These are phyloP conservation scores for Diophrys sp. DNA, from an alignment of 73 alveolate genomes.

Conservation along the genomic window DNA sequence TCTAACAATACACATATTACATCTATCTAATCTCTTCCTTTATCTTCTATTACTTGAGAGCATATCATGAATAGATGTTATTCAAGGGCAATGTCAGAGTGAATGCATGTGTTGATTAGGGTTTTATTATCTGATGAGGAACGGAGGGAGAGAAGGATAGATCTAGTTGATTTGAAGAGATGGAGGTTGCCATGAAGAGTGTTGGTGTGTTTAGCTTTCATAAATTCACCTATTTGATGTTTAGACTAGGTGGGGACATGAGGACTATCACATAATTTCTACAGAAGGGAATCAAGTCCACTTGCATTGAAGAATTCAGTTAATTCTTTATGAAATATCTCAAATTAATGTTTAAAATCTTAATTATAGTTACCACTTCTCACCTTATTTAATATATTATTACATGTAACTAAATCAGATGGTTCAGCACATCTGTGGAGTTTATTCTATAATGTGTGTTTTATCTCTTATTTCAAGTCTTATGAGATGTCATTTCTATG, in stretches of 20 bases:
- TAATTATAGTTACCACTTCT: constrained; percentile 77
- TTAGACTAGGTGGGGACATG: neutral
- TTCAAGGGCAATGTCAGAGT: neutral
- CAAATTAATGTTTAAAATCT: constrained; percentile 78
- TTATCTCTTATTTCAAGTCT: constrained; percentile 77
- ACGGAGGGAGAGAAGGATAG: neutral
- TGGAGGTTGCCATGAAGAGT: neutral
- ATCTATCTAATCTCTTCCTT: neutral
- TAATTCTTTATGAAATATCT: constrained; percentile 81
- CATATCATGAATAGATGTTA: neutral
- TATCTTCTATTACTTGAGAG: neutral
- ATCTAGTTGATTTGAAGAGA: neutral
- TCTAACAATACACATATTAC: too few relatives aligned
- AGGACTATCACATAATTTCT: constrained; percentile 19
- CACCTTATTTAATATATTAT: constrained; percentile 76
- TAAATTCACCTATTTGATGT: neutral
- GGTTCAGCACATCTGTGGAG: constrained; percentile 95
- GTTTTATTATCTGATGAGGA: neutral
- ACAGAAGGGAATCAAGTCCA: constrained; percentile 57
- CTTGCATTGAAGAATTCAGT: constrained; percentile 88
- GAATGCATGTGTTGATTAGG: neutral
- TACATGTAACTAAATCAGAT: constrained; percentile 84
- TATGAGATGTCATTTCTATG: constrained; percentile 92
- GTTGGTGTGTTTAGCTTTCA: neutral
- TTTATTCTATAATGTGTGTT: constrained; percentile 89